Evolutionary conservation across 1,284 basidiomycete genomes (phyloP).

Genomic region (Papiliotrema laurentii): DNA sequence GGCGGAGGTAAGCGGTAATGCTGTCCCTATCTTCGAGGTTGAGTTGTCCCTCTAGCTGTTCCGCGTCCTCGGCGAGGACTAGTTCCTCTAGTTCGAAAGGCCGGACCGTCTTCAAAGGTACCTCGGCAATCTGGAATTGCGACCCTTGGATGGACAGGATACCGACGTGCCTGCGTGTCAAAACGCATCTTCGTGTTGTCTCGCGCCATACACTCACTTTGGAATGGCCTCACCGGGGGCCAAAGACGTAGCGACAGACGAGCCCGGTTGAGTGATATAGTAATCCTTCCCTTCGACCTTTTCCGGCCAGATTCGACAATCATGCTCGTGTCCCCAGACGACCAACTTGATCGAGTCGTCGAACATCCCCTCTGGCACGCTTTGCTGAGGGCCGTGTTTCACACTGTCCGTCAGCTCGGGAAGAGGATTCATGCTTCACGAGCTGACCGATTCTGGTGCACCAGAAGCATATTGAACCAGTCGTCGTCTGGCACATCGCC

Average conservation of each 20-base stretch:
- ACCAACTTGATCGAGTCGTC: constrained; percentile 92
- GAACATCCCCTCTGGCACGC: constrained; percentile 93
- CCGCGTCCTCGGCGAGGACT: constrained; percentile 66
- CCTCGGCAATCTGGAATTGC: constrained; percentile 77
- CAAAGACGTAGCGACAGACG: constrained; percentile 87
- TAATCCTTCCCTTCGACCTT: constrained; percentile 87
- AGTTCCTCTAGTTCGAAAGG: constrained; percentile 93
- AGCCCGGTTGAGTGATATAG: constrained; percentile 90
- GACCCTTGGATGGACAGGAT: constrained; percentile 78
- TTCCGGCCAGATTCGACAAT: constrained; percentile 88
- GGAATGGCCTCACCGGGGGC: constrained; percentile 83
- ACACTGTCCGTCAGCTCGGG: constrained; percentile 57
- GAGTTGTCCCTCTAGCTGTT: constrained; percentile 60
- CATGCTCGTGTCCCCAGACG: constrained; percentile 98
- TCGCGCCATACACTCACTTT: constrained; percentile 58
- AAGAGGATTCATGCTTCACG: background rate
- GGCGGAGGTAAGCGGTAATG: constrained; percentile 72
- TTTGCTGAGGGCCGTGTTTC: constrained; percentile 86
- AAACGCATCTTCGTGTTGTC: background rate
- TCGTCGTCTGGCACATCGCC: constrained; percentile 53
- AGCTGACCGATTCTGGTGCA: constrained; percentile 91
- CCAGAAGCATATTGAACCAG: constrained; percentile 91
- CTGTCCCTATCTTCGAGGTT: constrained; percentile 73
- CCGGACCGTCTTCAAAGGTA: constrained; percentile 83
- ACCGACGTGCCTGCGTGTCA: constrained; percentile 82